Percentiles rank a stretch among this genome's conserved stretches.
These are phyloP conservation scores for Drechslerella dactyloides DNA, from an alignment of 2,329 filamentous ascomycete species.

Conservation along the genomic window DNA sequence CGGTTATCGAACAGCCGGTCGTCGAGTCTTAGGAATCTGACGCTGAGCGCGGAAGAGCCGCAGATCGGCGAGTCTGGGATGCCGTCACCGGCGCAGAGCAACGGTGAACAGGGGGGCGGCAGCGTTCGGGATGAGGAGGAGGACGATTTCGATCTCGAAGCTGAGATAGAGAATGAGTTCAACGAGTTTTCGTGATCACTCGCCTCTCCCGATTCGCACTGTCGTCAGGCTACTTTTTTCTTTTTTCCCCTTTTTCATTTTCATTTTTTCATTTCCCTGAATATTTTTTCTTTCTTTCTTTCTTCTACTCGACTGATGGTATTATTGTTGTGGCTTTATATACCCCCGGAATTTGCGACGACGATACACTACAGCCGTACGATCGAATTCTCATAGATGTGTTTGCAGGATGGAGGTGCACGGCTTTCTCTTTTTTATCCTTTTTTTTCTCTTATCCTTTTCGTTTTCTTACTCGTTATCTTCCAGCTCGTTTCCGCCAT, in stretches of 20 bases:
- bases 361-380: not conserved
- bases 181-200: slow-evolving; percentile 43
- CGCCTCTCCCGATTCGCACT: too few species aligned
- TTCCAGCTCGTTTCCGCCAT: not conserved
- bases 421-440: not conserved
- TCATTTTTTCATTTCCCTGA: not conserved
- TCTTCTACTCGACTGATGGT: too few species aligned
- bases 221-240: not conserved
- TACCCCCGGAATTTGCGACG: slow-evolving; percentile 2
- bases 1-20: slow-evolving; percentile 47
- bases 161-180: slow-evolving; percentile 46
- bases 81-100: slow-evolving; percentile 43
- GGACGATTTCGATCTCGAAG: slow-evolving; percentile 47
- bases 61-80: slow-evolving; percentile 45
- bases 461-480: not conserved
- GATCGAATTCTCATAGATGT: not conserved
- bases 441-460: not conserved
- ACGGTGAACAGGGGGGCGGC: slow-evolving; percentile 28
- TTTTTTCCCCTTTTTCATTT: not conserved
- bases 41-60: slow-evolving; percentile 39
- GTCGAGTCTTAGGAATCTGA: slow-evolving; percentile 46
- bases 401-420: not conserved
- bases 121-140: slow-evolving; percentile 37
- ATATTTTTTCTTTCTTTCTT: not conserved
- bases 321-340: not conserved